These are phyloP conservation scores for Apophysomyces ossiformis DNA, from an alignment of 371 early-diverging fungal genomes.

Conservation along the genomic window DNA sequence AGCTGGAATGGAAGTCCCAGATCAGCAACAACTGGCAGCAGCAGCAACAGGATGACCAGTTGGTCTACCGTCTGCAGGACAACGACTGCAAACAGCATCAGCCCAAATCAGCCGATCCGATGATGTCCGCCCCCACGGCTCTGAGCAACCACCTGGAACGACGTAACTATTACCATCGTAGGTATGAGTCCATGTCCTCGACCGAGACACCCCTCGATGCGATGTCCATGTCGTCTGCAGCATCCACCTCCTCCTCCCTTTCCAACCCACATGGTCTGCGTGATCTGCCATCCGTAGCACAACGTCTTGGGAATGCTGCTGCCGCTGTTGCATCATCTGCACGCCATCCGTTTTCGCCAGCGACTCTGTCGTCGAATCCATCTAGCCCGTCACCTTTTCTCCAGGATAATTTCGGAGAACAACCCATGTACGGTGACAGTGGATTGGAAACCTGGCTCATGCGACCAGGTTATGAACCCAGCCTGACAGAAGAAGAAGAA, in stretches of 20 bases:
- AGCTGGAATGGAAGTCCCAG: slow-evolving; percentile 9
- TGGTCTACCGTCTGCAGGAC: not conserved
- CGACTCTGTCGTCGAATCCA: slow-evolving; percentile 3
- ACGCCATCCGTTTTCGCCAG: slow-evolving; percentile 33
- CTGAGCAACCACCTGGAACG: slow-evolving; percentile 13
- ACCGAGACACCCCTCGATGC: slow-evolving; percentile 3
- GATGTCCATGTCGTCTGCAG: slow-evolving; percentile 14
- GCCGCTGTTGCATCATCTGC: slow-evolving; percentile 9
- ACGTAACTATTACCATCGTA: not conserved
- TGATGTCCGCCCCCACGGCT: slow-evolving; percentile 5
- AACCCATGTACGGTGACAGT: slow-evolving; percentile 2
- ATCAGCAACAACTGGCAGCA: slow-evolving; percentile 1
- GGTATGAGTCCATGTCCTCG: slow-evolving; percentile 18
- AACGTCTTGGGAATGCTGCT: not conserved
- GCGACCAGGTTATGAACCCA: not conserved
- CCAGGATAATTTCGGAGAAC: slow-evolving; percentile 8
- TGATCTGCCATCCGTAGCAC: slow-evolving; percentile 6
- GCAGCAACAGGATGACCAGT: not conserved
- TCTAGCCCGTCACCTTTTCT: slow-evolving; percentile 12
- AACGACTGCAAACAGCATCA: slow-evolving; percentile 5
- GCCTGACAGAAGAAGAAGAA: slow-evolving; percentile 10
- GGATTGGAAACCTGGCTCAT: not conserved
- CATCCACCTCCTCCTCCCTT: slow-evolving; percentile 1
- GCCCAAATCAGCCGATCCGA: slow-evolving; percentile 8
- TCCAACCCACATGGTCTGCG: slow-evolving; percentile 12